Evolutionary conservation across 208 protist genomes (phyloP), one percentile per base, ranked within the genome.

Genomic region (Trypanosomatidae sp.): DNA sequence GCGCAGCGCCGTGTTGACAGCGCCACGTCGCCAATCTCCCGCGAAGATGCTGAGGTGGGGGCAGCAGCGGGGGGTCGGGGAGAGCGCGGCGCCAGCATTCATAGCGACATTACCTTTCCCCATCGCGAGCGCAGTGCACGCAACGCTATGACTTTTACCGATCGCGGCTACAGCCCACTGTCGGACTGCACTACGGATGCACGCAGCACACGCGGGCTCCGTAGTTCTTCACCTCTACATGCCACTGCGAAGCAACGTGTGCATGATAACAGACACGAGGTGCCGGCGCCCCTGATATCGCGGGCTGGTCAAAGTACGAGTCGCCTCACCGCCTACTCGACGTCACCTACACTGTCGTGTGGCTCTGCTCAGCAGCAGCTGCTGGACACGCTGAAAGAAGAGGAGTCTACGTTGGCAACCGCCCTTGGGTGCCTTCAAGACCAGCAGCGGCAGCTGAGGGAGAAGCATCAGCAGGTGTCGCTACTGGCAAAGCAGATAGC

Each of bases 401-500:
- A 88, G 55, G 81, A 76, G 43, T 30, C 71, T 1, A 13, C 70
- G 53, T 78, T 88, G 44, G 53, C 71, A 33, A 33, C 53, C 2
- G 78, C 82, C 25, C 70, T 75, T 55, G 25, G 73, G 17, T 49
- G 77, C 25, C 73, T 91, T 43, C 70, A 64, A 1, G 25, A 66
- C 8, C 82, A 88, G 62, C 77, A 64, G 76, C 64, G 43, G 22
- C 69, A 75, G 50, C 49, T 80, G 9, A 13, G 17, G 12, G 71
- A 75, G 65, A 80, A 80, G 56, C 69, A 62, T 3, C 10, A 12
- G 8, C 44, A 80, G 64, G 46, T 80, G 43, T 46, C 55, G 46
- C 62, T 55, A 58, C 12, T 68, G 7, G 70, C 66, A 12, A 58
- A 71, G 28, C 52, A 9, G 22, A 39, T 7, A 36, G 19, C 44